Evolutionary conservation across 139 green algal genomes (phyloP).

Genomic region (Monoraphidium neglectum): DNA sequence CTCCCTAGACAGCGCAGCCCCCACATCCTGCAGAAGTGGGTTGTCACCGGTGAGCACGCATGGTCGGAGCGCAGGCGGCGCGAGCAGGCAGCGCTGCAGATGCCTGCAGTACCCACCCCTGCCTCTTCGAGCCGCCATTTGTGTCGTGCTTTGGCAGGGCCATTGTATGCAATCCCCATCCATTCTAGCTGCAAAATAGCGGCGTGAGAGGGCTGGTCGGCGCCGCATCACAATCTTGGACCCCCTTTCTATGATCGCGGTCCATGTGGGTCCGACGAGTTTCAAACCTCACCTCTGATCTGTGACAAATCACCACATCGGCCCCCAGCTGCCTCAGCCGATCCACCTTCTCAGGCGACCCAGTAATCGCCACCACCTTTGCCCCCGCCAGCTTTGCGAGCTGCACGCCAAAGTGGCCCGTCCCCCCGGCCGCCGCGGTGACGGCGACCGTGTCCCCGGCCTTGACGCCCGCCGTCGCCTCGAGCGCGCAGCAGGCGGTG

Average conservation of each 20-base stretch:
- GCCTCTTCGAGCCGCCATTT: too few relatives aligned
- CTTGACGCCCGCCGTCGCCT: conserved; percentile 43
- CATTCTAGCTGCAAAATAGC: too few relatives aligned
- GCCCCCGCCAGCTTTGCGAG: conserved; percentile 51
- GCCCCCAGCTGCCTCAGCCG: conserved; percentile 35
- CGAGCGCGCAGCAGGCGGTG: conserved; percentile 49
- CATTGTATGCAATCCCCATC: too few relatives aligned
- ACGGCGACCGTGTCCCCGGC: conserved; percentile 57
- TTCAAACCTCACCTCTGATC: conserved; percentile 2
- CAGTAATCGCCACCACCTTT: conserved; percentile 48
- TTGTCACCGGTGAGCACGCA: too few relatives aligned
- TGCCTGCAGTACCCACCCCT: too few relatives aligned
- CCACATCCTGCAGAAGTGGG: conserved; percentile 49
- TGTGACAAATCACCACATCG: conserved; percentile 50
- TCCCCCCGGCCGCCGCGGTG: conserved; percentile 69
- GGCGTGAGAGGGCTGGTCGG: too few relatives aligned
- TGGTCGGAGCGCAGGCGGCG: too few relatives aligned
- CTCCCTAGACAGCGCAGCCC: conserved; percentile 31
- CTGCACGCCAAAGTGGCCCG: conserved; percentile 71
- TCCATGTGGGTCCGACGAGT: too few relatives aligned
- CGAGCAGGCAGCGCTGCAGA: too few relatives aligned
- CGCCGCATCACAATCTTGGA: too few relatives aligned
- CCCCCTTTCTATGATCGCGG: too few relatives aligned
- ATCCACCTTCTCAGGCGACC: conserved; percentile 41
- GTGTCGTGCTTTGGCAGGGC: too few relatives aligned